Evolutionary conservation across 257 asterid species (phyloP).

Genomic region (Capsicum pubescens): DNA sequence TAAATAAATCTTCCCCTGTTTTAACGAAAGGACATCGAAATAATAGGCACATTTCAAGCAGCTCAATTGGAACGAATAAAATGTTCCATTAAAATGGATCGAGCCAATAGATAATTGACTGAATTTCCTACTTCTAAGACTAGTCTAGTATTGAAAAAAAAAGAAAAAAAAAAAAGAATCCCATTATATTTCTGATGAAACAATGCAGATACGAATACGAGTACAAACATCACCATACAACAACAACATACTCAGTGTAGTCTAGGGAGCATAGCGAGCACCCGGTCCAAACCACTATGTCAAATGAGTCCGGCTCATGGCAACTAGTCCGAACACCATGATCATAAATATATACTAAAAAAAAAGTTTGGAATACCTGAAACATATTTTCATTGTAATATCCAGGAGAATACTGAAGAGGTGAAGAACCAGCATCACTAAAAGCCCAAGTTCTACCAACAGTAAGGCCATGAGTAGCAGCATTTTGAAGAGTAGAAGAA

Average conservation of each 20-base stretch:
- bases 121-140: too few relatives aligned
- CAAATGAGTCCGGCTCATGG: too few relatives aligned
- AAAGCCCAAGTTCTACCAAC: conserved; percentile 77
- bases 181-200: too few relatives aligned
- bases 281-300: rapidly evolving
- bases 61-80: too few relatives aligned
- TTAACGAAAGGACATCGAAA: background rate
- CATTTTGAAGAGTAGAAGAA: conserved; percentile 50
- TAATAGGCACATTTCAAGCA: background rate
- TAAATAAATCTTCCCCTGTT: background rate
- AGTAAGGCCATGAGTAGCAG: conserved; percentile 48
- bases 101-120: too few relatives aligned
- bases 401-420: conserved; percentile 70
- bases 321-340: too few relatives aligned
- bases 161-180: too few relatives aligned
- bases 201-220: too few relatives aligned
- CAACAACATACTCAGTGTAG: background rate
- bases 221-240: background rate
- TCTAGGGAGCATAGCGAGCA: rapidly evolving
- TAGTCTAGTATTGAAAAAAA: too few relatives aligned
- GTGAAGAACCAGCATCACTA: conserved; percentile 58
- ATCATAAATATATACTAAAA: background rate
- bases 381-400: conserved; percentile 61
- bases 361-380: conserved; percentile 39
- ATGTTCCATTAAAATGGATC: too few relatives aligned